Evolutionary conservation across 1,284 basidiomycete species (phyloP).

Genomic region (Melampsora abietis-canadensis): DNA sequence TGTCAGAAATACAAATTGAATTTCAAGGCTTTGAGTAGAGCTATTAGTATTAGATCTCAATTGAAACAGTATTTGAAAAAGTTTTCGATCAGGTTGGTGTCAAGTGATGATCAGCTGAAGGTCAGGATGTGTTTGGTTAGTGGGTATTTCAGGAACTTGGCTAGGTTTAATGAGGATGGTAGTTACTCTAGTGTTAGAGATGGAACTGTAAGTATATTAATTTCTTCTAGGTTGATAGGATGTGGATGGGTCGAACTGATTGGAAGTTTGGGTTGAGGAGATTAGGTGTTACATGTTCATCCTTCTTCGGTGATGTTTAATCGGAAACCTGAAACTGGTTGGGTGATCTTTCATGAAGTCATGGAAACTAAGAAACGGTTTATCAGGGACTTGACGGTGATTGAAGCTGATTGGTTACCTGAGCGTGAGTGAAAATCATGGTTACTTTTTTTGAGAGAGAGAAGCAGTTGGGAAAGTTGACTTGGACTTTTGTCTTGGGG

Average conservation of each 20-base stretch:
- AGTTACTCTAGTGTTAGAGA: slow-evolving; percentile 80
- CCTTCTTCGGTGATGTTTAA: slow-evolving; percentile 93
- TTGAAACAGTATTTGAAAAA: slow-evolving; percentile 86
- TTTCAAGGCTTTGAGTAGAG: slow-evolving; percentile 85
- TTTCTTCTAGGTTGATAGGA: not conserved
- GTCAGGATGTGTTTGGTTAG: slow-evolving; percentile 79
- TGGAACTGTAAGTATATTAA: slow-evolving; percentile 64
- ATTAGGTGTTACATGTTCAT: slow-evolving; percentile 77
- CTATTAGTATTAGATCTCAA: slow-evolving; percentile 84
- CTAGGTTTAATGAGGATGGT: slow-evolving; percentile 80
- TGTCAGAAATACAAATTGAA: slow-evolving; percentile 87
- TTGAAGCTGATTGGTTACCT: slow-evolving; percentile 59
- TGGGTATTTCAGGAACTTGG: slow-evolving; percentile 91
- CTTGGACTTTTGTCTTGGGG: too few species aligned
- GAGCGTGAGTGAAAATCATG: slow-evolving; percentile 47
- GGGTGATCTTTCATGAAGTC: slow-evolving; percentile 93
- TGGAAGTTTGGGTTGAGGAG: too few species aligned
- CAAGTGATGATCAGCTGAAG: slow-evolving; percentile 71
- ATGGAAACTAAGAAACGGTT: slow-evolving; percentile 85
- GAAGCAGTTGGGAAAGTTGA: too few species aligned
- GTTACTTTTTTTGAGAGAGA: too few species aligned
- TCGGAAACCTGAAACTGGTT: slow-evolving; percentile 78
- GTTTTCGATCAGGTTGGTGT: slow-evolving; percentile 68
- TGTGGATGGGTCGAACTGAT: not conserved
- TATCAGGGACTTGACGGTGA: slow-evolving; percentile 60